A percentile compares a stretch with the other conserved stretches of the same genome.
These are phyloP conservation scores for Lachnellula arida DNA, from an alignment of 2,329 filamentous ascomycete species.

Conservation along the genomic window DNA sequence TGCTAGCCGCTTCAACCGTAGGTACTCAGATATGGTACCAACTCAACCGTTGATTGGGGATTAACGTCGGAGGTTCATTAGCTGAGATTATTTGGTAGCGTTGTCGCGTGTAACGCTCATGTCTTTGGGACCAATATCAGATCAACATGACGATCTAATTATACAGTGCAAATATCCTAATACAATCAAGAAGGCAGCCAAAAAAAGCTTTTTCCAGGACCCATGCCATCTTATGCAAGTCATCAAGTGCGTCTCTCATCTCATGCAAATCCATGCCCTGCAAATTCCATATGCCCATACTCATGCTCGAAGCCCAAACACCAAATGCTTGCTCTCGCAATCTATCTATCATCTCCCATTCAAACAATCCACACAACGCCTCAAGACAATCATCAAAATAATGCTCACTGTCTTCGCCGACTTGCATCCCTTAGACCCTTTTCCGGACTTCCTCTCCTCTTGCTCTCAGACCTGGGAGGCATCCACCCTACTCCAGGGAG, in stretches of 20 bases:
- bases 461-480: slow-evolving; percentile 34
- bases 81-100: not conserved
- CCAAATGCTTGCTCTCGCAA: not conserved
- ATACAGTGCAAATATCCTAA: slow-evolving; percentile 17
- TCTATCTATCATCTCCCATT: slow-evolving; percentile 1
- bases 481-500: slow-evolving; percentile 30
- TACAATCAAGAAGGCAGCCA: slow-evolving; percentile 24
- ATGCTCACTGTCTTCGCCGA: slow-evolving; percentile 38
- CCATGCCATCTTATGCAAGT: slow-evolving; percentile 14
- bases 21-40: not conserved
- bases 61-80: not conserved
- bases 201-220: not conserved
- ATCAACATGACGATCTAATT: slow-evolving; percentile 1
- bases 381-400: not conserved
- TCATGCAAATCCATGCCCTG: slow-evolving; percentile 3
- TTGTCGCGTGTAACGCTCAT: not conserved
- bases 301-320: slow-evolving; percentile 9
- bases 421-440: slow-evolving; percentile 41
- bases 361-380: not conserved
- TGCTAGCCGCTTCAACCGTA: not conserved
- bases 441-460: slow-evolving; percentile 51
- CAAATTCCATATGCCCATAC: slow-evolving; percentile 10
- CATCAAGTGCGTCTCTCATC: slow-evolving; percentile 17
- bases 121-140: not conserved
- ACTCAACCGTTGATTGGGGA: not conserved